Base-by-base conservation (phyloP, 345 rosid genomes). In the Citrus unshiu region DNA sequence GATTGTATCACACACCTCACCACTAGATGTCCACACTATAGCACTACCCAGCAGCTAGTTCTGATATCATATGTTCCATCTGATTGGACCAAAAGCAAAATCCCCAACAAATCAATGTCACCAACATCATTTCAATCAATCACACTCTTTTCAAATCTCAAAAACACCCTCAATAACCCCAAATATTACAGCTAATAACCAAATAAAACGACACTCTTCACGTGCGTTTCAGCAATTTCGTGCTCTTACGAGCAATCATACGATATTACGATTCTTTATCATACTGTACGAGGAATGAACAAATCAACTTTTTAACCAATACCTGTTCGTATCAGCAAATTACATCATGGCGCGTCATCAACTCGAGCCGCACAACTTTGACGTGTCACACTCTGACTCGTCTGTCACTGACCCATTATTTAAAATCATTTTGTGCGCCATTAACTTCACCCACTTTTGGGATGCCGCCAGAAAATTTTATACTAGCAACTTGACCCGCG, bases 381-480 rank as follows among this genome's bases (percentile, higher is more conserved):
- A 70, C 69, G 80, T 78, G 75, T 60, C 75, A 7, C 6, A 0
- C 7, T 61, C 10, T 24, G 7, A 22, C 72, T 72, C 34, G 72
- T 14, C 63, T 25, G 67, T 73, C 63, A 35, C 61, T n/a, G 29
- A 22, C 70, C 2, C 22, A 2, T 46, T 29, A 10, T 43, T 21
- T 29, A 4, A 40, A 74, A 10, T 35, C 46, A 16, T 9, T 29
- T 73, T 63, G 19, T 76, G 78, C 63, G 79, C 79, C 71, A 30
- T n/a, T 7, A 32, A 29, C 32, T 29, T 32, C 51, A 32, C 56
- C 27, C 21, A 1, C 21, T 25, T 63, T 24, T 51, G 66, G 21
- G 1, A 54, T 49, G 63, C 79, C 79, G 76, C 72, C 66, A 35
- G 79, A 75, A 70, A 25, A 21, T n/a, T 6, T 21, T 62, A 21